phyloP scores from a whole-genome alignment of 1,284 basidiomycete species.

The Ganoderma lingzhi region DNA sequence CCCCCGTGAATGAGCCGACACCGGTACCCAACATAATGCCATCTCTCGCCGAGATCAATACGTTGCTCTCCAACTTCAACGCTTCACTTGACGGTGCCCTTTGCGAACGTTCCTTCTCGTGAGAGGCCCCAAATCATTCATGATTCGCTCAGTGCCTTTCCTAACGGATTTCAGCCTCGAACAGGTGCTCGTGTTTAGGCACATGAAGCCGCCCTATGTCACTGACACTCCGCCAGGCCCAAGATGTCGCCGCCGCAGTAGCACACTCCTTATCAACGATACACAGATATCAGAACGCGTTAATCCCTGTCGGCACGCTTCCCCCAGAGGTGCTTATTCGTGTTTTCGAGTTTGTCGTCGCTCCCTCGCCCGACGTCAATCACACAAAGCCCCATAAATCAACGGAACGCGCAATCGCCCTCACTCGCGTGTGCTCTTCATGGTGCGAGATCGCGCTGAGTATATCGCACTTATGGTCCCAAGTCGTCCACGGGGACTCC shows the following conservation, averaged over 20 bases:
- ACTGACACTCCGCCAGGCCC: not conserved
- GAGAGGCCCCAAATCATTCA: not conserved
- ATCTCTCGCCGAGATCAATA: not conserved
- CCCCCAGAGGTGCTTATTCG: not conserved
- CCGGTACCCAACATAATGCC: not conserved
- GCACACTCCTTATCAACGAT: not conserved
- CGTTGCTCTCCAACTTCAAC: not conserved
- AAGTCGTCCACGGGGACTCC: not conserved
- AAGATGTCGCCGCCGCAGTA: not conserved
- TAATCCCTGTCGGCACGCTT: not conserved
- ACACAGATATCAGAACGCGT: not conserved
- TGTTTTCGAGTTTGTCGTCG: not conserved
- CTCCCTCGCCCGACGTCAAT: not conserved
- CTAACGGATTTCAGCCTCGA: not conserved
- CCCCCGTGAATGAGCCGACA: not conserved
- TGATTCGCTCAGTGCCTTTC: not conserved
- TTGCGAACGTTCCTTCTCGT: not conserved
- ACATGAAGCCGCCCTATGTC: not conserved
- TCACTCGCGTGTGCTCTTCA: not conserved
- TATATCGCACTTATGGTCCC: not conserved
- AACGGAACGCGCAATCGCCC: not conserved
- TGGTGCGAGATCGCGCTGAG: not conserved
- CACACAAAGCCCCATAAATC: not conserved
- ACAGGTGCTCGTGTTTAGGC: not conserved
- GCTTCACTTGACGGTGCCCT: not conserved